Base-by-base conservation (phyloP, 164 flowering plant genomes). In the Paratinospora sagittata region DNA sequence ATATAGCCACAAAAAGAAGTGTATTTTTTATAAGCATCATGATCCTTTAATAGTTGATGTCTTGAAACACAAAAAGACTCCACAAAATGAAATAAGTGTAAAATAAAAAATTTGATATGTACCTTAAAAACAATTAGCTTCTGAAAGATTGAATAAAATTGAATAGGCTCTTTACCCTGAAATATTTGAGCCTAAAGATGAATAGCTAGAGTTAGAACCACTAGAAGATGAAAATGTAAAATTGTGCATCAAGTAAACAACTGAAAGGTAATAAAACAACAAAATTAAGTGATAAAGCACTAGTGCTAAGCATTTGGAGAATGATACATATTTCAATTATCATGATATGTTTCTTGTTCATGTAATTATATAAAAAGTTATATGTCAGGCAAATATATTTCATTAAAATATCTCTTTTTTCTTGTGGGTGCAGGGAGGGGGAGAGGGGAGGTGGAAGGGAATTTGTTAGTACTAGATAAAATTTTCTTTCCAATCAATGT, bases 111-210 rank as follows among this genome's bases (percentile, higher is more conserved):
- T 19, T 64, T 34, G 65, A 27, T 52, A 43, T 69, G 23, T 61
- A 91, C 97, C 97, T 91, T 88, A 63, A 83, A 86, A 65, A 88
- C 75, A 70, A 91, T 76, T 65, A 88, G 72, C 68, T 68, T 81
- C 80, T 83, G 86, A 57, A 88, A 74, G 65, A 87, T 86, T 19
- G 67, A 75, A 73, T 81, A 87, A 78, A 91, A 84, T 68, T 82
- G 88, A 70, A 66, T 39, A 70, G 95, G 88, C 79, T 89, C 97
- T 70, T 78, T 83, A 19, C 78, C 88, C 77, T 90, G 84, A 64
- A 43, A 27, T 43, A 90, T 74, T 70, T 81, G 90, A 61, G 90
- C 93, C 97, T 91, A 77, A 68, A 79, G 73, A 61, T 61, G 49
- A 39, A 67, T 21, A 34, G 65, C 52, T 30, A 72, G 24, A 17